Percentiles rank a stretch among this genome's conserved stretches.
Evolutionary conservation across 257 asterid species (phyloP).

Genomic region (Anisodus acutangulus): DNA sequence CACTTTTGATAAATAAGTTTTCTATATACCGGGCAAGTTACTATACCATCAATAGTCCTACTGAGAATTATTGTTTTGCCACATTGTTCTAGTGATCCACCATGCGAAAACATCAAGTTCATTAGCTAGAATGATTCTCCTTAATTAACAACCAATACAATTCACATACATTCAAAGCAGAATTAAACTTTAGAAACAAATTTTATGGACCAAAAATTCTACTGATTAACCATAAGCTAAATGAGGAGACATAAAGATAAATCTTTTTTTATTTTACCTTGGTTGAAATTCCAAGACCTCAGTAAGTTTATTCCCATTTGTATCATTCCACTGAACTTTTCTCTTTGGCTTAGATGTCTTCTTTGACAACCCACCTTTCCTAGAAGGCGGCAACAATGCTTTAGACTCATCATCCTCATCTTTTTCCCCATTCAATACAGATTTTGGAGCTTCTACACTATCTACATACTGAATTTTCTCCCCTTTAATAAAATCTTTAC

Average conservation of each 20-base stretch:
- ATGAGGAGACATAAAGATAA: background rate
- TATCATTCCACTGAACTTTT: constrained; percentile 93
- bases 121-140: background rate
- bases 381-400: constrained; percentile 59
- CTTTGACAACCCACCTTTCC: constrained; percentile 53
- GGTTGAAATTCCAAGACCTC: constrained; percentile 85
- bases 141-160: background rate
- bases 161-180: background rate
- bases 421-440: constrained; percentile 50
- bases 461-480: constrained; percentile 40
- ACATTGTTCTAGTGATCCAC: background rate
- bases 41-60: constrained; percentile 5
- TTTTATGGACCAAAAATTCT: background rate
- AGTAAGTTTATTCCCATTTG: constrained; percentile 77
- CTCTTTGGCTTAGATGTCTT: constrained; percentile 56
- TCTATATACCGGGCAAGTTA: background rate
- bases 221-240: constrained; percentile 19
- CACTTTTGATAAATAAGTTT: background rate
- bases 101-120: background rate
- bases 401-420: constrained; percentile 59
- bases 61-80: background rate
- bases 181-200: background rate
- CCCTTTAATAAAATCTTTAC: constrained; percentile 30
- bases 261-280: constrained; percentile 49
- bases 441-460: constrained; percentile 42